Base-by-base conservation (phyloP, 257 asterid genomes). In the Forsythia viridissima region DNA sequence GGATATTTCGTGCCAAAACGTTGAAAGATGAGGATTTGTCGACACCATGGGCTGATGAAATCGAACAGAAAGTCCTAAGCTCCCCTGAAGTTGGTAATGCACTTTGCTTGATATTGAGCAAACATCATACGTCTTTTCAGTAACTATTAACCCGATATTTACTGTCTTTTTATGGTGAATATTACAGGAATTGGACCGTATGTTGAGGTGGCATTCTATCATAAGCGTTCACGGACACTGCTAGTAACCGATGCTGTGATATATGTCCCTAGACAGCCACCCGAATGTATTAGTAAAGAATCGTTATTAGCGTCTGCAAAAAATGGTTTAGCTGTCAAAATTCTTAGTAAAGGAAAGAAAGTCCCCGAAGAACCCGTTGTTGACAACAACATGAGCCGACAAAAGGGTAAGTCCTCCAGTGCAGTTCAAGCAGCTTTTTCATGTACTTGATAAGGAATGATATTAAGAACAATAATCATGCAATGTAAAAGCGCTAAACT, bases 201-300 rank as follows among this genome's bases (percentile, higher is more conserved):
- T 78, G 99, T 95, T 76, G 99, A 95, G 90, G 99, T 91, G 78
- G 99, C 99, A 63, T 95, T 95, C 88, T 95, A 95, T 88, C 97
- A 95, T 74, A 93, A 89, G 81, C 91, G 89, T 11, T 85, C 97
- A 11, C 89, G 91, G 83, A 90, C 98, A 8, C 85, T 92, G 57
- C 89, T 95, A 21, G 97, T 92, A 67, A 95, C 99, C 6, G 99
- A 95, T 87, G 99, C 99, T 74, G 99, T 95, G 38, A 95, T 93
- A 84, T 95, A 81, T 76, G 97, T 95, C 66, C 96, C 99, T 1
- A 88, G 82, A 77, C 92, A 89, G 79, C 99, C 98, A 37, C 98
- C 98, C 2, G 91, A 84, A 40, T 93, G 97, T 73, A 95, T 95
- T 76, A 87, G 97, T 89, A 95, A 91, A 70, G 96, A 90, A 65